Base-by-base conservation (phyloP, 352 stramenopile genomes). In the Lagenidium giganteum region DNA sequence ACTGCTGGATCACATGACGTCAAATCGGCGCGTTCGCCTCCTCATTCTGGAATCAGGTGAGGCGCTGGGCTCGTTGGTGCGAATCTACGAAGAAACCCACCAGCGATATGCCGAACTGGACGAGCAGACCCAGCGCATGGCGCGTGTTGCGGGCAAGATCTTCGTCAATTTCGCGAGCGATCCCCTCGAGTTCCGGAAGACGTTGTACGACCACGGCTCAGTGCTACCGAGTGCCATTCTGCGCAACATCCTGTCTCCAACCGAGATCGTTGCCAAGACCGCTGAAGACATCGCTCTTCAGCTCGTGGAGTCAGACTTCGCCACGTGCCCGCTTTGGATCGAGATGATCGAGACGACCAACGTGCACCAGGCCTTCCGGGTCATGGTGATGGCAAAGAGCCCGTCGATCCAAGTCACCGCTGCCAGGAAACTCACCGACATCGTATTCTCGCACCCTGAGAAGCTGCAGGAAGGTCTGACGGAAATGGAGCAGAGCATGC, bases 271-370 rank as follows among this genome's bases (percentile, higher is more conserved):
- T 4, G 64, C 74, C 4, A 46, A 66, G 13, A 83, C 62, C 5
- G 80, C 80, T 0, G 80, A 90, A 46, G 67, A 85, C 32, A 83
- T 90, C 9, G 71, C 90, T 4, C 47, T 80, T 12, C 83, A 84
- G 28, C 67, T 92, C 8, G 80, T 90, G 12, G 74, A 84, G 42
- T 86, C 76, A 11, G 80, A 92, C 43, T 92, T 88, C 37, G 73
- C 77, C 11, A 89, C 76, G 22, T 92, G 80, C 35, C 80, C 80
- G 7, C 43, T 92, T n/a, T 92, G 80, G 80, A 57, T 83, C 27
- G 55, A 86, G 44, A 50, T 88, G 39, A 82, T 92, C 22, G 72
- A 88, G 43, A 73, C 24, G 12, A 66, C 64, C 9, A 71, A 85
- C 38, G 67, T 89, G 17, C 58, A 74, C 22, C 52, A 72, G 6